Evolutionary conservation across 768 basidiomycete genomes (phyloP).

Genomic region (Tephrocybe sp.): DNA sequence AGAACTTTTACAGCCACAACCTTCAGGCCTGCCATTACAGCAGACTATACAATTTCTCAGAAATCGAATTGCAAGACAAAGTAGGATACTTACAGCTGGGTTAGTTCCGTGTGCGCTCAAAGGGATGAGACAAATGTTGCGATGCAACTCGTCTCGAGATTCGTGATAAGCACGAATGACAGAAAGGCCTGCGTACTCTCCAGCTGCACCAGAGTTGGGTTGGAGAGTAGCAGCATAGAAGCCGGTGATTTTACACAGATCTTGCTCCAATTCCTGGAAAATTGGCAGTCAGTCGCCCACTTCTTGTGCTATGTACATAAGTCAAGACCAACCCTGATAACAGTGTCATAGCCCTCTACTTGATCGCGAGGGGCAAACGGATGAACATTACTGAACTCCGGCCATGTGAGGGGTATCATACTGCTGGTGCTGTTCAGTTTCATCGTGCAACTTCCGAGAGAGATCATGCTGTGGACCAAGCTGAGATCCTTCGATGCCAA

Average conservation of each 20-base stretch:
- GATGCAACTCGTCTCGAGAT: conserved; percentile 79
- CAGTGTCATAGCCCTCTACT: conserved; percentile 79
- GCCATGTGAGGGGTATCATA: conserved; percentile 96
- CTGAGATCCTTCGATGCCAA: conserved; percentile 94
- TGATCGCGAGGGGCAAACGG: conserved; percentile 92
- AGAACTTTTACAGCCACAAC: conserved; percentile 94
- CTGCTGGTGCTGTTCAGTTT: conserved; percentile 98
- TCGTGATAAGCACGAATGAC: conserved; percentile 95
- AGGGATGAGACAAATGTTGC: conserved; percentile 92
- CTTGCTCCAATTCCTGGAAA: conserved; percentile 79
- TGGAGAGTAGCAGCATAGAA: conserved; percentile 96
- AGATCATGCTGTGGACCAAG: conserved; percentile 95
- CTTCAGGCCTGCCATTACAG: conserved; percentile 95
- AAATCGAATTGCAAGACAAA: conserved; percentile 7
- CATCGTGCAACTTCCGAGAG: conserved; percentile 95
- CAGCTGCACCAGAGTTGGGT: conserved; percentile 97
- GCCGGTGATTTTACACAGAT: conserved; percentile 95
- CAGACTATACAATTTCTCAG: conserved; percentile 66
- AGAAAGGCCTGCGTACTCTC: conserved; percentile 94
- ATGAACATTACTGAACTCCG: conserved; percentile 87
- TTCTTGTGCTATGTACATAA: neutral
- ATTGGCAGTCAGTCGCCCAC: neutral
- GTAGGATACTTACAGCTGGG: conserved; percentile 71
- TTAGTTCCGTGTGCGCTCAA: conserved; percentile 98
- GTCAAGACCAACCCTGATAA: conserved; percentile 63